A percentile compares a stretch with the other conserved stretches of the same genome.
Evolutionary conservation across 2,329 filamentous ascomycete species (phyloP).

Genomic region (Massarina eburnea): DNA sequence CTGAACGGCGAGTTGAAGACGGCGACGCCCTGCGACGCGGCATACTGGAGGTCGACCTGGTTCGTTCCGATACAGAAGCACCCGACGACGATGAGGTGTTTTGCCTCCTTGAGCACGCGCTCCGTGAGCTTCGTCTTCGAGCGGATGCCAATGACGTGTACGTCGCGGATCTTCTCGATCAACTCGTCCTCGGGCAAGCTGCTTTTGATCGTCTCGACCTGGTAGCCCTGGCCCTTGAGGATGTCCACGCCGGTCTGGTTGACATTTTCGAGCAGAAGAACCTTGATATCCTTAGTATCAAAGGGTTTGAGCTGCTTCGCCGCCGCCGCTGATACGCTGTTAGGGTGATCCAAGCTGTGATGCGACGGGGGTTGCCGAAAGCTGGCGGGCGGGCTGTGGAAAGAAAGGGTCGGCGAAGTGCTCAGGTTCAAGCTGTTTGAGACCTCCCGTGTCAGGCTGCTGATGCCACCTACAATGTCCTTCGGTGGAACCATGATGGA

Average conservation of each 20-base stretch:
- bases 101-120: conserved; percentile 81
- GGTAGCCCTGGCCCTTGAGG: conserved; percentile 83
- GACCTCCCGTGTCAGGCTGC: conserved; percentile 47
- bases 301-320: conserved; percentile 90
- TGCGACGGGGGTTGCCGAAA: conserved; percentile 42
- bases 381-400: conserved; percentile 72
- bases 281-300: conserved; percentile 93
- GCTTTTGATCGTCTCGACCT: conserved; percentile 88
- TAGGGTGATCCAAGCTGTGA: conserved; percentile 43
- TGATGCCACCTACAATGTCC: conserved; percentile 37
- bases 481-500: conserved; percentile 39
- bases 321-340: conserved; percentile 34
- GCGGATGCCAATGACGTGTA: conserved; percentile 96
- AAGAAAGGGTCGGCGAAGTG: conserved; percentile 72
- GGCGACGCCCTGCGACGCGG: conserved; percentile 82
- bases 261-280: conserved; percentile 92
- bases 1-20: conserved; percentile 99
- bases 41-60: conserved; percentile 84
- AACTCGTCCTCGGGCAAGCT: conserved; percentile 90
- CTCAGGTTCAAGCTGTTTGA: conserved; percentile 69
- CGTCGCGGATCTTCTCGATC: conserved; percentile 96
- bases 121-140: conserved; percentile 95
- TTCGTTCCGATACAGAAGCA: conserved; percentile 99
- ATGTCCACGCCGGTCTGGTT: conserved; percentile 88
- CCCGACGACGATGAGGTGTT: conserved; percentile 91